A percentile compares a stretch with the other conserved stretches of the same genome.
phyloP scores from a whole-genome alignment of 31 red algal genomes.

The Odonthalia washingtoniensis region DNA sequence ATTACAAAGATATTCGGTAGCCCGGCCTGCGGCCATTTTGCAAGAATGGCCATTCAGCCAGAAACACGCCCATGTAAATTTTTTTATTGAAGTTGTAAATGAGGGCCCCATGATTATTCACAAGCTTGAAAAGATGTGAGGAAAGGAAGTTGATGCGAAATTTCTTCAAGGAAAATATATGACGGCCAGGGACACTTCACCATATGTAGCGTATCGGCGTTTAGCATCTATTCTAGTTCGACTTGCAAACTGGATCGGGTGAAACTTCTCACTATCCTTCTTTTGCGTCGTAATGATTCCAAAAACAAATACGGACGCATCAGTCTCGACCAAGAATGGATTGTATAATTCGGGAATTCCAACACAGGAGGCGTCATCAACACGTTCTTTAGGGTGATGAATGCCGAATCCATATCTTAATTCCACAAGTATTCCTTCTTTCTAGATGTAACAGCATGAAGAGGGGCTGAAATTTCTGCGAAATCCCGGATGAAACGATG shows the following conservation, averaged over 20 bases:
- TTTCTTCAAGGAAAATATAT: slow-evolving; percentile 25
- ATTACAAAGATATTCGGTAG: too few relatives aligned
- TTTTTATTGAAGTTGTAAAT: too few relatives aligned
- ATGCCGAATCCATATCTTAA: not conserved
- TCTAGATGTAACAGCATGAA: not conserved
- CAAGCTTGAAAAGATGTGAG: not conserved
- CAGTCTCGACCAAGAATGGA: not conserved
- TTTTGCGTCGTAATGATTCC: not conserved
- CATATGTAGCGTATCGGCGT: slow-evolving; percentile 11
- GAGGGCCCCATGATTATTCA: too few relatives aligned
- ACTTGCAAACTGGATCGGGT: slow-evolving; percentile 10
- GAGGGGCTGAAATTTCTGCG: slow-evolving; percentile 23
- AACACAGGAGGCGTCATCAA: slow-evolving; percentile 20
- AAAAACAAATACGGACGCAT: not conserved
- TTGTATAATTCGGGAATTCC: not conserved
- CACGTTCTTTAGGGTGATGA: not conserved
- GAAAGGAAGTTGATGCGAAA: slow-evolving; percentile 33
- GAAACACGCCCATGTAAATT: too few relatives aligned
- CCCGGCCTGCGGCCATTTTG: too few relatives aligned
- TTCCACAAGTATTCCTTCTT: slow-evolving; percentile 6
- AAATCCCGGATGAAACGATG: slow-evolving; percentile 35
- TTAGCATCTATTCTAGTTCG: not conserved
- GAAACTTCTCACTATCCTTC: slow-evolving; percentile 3
- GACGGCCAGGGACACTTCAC: not conserved
- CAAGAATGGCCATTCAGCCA: too few relatives aligned